Base-by-base conservation (phyloP, 805 yeast genomes). In the Candida sakaeoensis region DNA sequence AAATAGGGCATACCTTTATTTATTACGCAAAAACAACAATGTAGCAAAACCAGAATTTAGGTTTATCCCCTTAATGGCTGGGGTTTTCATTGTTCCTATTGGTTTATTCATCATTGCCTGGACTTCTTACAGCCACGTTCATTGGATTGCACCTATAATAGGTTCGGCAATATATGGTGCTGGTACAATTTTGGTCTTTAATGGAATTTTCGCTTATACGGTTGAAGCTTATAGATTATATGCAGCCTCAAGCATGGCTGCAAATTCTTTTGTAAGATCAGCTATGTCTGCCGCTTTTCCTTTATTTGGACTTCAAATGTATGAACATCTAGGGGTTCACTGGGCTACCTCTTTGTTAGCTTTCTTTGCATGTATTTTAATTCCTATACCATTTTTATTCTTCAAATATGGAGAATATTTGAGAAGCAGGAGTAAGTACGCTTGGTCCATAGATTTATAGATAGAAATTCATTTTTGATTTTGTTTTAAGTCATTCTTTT, bases 41-140 rank as follows among this genome's bases (percentile, higher is more conserved):
- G 55, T 54, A 14, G 62, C 74, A 0, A 74, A 79, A 13, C 95
- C 95, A 0, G 95, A 88, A 57, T 80, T 78, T n/a, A 76, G 95
- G 56, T 68, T 87, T 38, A 75, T 79, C 22, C 79, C 87, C 24
- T 72, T 86, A 77, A 72, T 85, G 57, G 58, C 70, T 26, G 88
- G 93, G 23, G 81, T 80, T 13, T 50, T 85, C 39, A 55, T 73
- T 3, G 84, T 85, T 63, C 86, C 95, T 18, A 64, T 79, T 33
- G 95, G 95, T 31, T 63, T 88, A 46, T 69, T 87, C 48, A 82
- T 93, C 85, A 72, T 88, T 58, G 76, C 82, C 39, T 88, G 95
- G 95, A 70, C 90, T 43, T 83, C 82, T 54, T 81, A 73, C 40
- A 55, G 79, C 18, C 58, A 61, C 16, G 75, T 84, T 18, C 95